Evolutionary conservation across 192 early-diverging fungal species (phyloP), one percentile per base, ranked within the genome.

Genomic region (Rhizophagus sp.): DNA sequence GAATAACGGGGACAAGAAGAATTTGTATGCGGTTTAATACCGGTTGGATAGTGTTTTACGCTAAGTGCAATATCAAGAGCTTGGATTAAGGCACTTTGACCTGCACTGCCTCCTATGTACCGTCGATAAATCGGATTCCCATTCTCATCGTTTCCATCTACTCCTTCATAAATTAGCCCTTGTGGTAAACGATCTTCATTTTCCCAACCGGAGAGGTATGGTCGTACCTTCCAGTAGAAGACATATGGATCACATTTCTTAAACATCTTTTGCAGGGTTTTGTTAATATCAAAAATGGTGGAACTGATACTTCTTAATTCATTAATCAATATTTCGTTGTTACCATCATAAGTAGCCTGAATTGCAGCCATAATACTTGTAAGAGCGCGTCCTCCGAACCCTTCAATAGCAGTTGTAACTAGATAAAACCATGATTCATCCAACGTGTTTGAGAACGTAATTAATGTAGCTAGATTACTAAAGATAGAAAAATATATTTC

Each of bases 361-460:
- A 95, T 89, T 0, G 92, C 93, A 8, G 83, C 81, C 2, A 96
- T 75, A 44, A 97, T 95, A 7, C 92, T 90, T 49, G 89, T 86
- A 9, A 91, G 83, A 66, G 87, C 91, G 49, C 85, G 91, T 39
- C 91, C 95, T 9, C 94, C 95, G 19, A 88, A 88, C 17, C 92
- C 89, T 78, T 99, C 97, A 70, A 96, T 97, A 1, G 93, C 94
- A 2, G 93, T 91, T 12, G 95, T 94, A 68, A 97, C 91, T 36
- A 99, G 88, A 86, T 97, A 97, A 82, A 99, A 99, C 97, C 97
- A 99, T 5, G 93, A 91, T 89, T 99, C 97, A 84, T 99, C 97
- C 70, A 92, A 88, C 39, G 90, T 90, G 17, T 96, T 95, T 6
- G 94, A 92, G 76, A 96, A 96, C 11, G 94, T 97, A 68, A 93